Evolutionary conservation across 345 rosid species (phyloP).

Genomic region (Linum usitatissimum): DNA sequence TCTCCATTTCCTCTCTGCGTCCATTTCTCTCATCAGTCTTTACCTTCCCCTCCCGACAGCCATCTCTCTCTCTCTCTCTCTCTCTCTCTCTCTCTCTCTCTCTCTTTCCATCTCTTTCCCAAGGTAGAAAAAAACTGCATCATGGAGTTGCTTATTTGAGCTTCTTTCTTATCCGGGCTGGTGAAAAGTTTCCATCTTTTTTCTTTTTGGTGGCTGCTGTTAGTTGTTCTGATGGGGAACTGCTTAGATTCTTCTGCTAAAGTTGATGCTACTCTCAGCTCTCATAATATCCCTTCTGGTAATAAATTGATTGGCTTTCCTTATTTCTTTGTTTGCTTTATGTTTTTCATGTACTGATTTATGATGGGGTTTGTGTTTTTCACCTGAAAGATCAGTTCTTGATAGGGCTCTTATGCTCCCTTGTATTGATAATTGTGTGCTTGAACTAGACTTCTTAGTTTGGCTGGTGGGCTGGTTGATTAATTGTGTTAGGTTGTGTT

Average conservation of each 20-base stretch:
- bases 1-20: neutral
- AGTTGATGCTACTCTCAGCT: slow-evolving; percentile 44
- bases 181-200: neutral
- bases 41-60: neutral
- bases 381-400: neutral
- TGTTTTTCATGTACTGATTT: slow-evolving; percentile 2
- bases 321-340: slow-evolving; percentile 1
- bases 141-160: neutral
- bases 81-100: too few species aligned
- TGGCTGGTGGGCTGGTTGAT: neutral
- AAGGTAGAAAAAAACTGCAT: neutral
- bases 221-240: slow-evolving; percentile 44
- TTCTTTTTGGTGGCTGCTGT: neutral
- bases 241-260: slow-evolving; percentile 57
- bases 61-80: neutral
- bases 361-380: neutral
- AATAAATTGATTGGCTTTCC: slow-evolving; percentile 3
- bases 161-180: neutral
- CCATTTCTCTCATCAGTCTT: neutral
- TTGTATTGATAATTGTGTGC: neutral
- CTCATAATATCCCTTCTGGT: slow-evolving; percentile 47
- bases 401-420: neutral
- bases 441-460: neutral
- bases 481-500: neutral
- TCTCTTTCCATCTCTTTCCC: neutral